phyloP scores from a whole-genome alignment of 2,329 filamentous ascomycete species.

The Aspergillus sclerotialis region DNA sequence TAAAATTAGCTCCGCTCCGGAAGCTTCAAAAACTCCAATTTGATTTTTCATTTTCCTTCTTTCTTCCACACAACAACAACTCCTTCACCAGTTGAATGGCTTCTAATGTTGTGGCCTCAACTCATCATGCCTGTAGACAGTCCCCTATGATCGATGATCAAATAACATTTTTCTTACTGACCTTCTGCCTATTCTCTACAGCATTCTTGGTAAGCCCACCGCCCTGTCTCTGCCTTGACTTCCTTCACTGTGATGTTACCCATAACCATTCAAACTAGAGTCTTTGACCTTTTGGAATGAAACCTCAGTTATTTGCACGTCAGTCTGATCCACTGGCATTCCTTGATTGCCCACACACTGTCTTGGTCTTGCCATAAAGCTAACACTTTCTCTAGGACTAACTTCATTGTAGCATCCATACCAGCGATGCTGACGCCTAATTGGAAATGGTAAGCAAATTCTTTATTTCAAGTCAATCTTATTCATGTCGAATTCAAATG shows the following conservation, averaged over 20 bases:
- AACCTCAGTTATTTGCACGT: conserved; percentile 74
- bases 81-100: too few relatives aligned
- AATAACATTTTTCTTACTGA: too few relatives aligned
- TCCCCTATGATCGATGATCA: too few relatives aligned
- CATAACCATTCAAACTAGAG: conserved; percentile 84
- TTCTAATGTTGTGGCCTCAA: too few relatives aligned
- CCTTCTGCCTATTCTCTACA: not conserved
- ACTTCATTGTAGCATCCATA: too few relatives aligned
- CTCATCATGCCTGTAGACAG: too few relatives aligned
- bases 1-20: conserved; percentile 19
- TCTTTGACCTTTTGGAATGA: conserved; percentile 86
- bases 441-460: conserved; percentile 17
- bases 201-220: conserved; percentile 25
- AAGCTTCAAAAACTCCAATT: conserved; percentile 28
- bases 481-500: conserved; percentile 36
- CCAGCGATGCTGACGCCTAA: too few relatives aligned
- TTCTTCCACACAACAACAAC: conserved; percentile 12
- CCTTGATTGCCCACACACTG: conserved; percentile 7
- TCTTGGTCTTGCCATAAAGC: conserved; percentile 10
- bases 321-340: conserved; percentile 64
- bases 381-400: conserved; percentile 15
- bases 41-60: conserved; percentile 10
- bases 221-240: conserved; percentile 5
- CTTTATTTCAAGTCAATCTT: conserved; percentile 18
- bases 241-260: conserved; percentile 62